Evolutionary conservation across 1,139 yeast genomes (phyloP).

Genomic region (Sugiyamaella castrensis): DNA sequence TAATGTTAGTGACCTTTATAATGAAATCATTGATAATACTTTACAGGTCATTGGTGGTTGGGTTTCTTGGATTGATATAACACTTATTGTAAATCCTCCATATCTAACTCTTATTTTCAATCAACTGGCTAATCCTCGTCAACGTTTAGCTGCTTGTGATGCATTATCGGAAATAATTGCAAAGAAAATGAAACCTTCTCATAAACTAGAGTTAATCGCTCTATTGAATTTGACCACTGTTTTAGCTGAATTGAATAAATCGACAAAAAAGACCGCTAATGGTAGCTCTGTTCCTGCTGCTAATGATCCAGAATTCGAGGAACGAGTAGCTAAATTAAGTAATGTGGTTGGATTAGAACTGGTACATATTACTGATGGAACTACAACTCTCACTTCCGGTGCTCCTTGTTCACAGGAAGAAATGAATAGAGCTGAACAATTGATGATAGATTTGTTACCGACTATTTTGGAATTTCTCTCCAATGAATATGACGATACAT

Average conservation of each 20-base stretch:
- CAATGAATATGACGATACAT: slow-evolving; percentile 86
- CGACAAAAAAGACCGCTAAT: slow-evolving; percentile 10
- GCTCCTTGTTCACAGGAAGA: slow-evolving; percentile 30
- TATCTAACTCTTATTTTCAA: slow-evolving; percentile 62
- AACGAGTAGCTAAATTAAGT: slow-evolving; percentile 69
- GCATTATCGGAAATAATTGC: slow-evolving; percentile 78
- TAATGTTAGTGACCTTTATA: slow-evolving; percentile 13
- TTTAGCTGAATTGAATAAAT: slow-evolving; percentile 37
- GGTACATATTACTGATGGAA: slow-evolving; percentile 59
- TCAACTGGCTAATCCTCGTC: slow-evolving; percentile 50
- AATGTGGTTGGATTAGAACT: slow-evolving; percentile 77
- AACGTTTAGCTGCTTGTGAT: slow-evolving; percentile 62
- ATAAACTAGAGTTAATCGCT: slow-evolving; percentile 72
- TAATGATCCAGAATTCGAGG: slow-evolving; percentile 66
- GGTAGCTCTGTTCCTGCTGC: slow-evolving; percentile 29
- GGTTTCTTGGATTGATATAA: slow-evolving; percentile 93
- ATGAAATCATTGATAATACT: slow-evolving; percentile 56
- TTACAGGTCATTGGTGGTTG: slow-evolving; percentile 75
- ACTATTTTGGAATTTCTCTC: slow-evolving; percentile 64
- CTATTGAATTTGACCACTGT: slow-evolving; percentile 63
- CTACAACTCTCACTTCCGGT: slow-evolving; percentile 34
- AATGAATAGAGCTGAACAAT: slow-evolving; percentile 42
- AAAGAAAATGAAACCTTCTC: slow-evolving; percentile 89
- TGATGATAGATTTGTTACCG: slow-evolving; percentile 68
- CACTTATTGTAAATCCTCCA: slow-evolving; percentile 65